Base-by-base conservation (phyloP, 257 asterid genomes). In the Fraxinus cuspidata region DNA sequence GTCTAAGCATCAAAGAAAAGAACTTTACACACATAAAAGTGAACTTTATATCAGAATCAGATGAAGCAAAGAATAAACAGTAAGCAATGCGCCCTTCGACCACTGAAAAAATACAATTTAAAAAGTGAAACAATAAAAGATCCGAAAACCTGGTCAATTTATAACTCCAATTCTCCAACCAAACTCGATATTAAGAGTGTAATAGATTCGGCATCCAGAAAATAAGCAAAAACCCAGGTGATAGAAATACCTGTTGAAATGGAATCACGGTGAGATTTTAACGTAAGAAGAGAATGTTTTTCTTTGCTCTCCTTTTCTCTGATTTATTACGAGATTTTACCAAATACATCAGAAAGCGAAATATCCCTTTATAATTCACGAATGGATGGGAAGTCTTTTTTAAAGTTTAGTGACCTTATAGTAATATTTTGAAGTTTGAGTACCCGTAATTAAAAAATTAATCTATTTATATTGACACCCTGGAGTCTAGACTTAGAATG, bases 21-120 rank as follows among this genome's bases (percentile, higher is more conserved):
- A 63, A 63, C 69, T 63, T 63, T 63, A 63, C 69, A 63, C 19
- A 63, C 5, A 25, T 27, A 9, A 23, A 63, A 63, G 69, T 11
- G 18, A 63, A 63, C 35, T 63, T 63, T 31, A 63, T 35, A 63
- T 63, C 69, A 25, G 69, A 63, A 63, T 63, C 35, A 63, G 35
- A 63, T 25, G 69, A 27, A 63, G 69, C 35, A 63, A 63, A 31
- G 69, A 63, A 63, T 63, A 63, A 63, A 25, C 31, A 10, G 16
- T 58, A n/a, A 27, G 28, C 32, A 63, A 3, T 63, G 3, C 69
- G 12, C 35, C 69, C 51, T 63, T 63, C 69, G 7, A 27, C 69
- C 69, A 63, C 69, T 63, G 34, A 27, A 63, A 3, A 63, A 25
- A 63, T 3, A 63, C 3, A 27, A 27, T 23, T 1, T 8, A 12